These are phyloP conservation scores for Dovyalis caffra DNA, from an alignment of 345 rosid genomes.

Conservation along the genomic window DNA sequence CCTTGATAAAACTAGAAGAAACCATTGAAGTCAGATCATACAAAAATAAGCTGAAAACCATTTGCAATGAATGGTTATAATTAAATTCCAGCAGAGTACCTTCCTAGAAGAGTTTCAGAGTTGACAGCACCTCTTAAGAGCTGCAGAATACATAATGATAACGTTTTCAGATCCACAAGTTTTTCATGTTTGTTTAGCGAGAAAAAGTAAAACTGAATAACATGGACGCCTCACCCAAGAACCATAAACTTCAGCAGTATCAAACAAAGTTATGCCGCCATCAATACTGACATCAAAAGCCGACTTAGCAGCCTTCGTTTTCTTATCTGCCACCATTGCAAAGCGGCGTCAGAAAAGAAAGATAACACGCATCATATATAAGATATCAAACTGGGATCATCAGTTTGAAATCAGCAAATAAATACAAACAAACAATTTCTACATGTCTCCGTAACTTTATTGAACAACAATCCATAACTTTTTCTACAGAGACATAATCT, in stretches of 20 bases:
- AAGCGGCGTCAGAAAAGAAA: conserved; percentile 4
- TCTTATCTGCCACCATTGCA: conserved; percentile 52
- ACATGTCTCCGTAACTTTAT: too few relatives aligned
- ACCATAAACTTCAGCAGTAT: conserved; percentile 95
- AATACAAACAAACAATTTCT: too few relatives aligned
- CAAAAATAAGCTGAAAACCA: neutral
- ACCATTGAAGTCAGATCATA: conserved; percentile 2
- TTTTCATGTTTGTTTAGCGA: neutral
- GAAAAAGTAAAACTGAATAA: neutral
- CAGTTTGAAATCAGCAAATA: too few relatives aligned
- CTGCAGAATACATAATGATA: conserved; percentile 36
- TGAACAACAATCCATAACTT: too few relatives aligned
- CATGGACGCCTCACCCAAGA: conserved; percentile 47
- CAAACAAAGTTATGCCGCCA: conserved; percentile 71
- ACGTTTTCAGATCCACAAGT: too few relatives aligned
- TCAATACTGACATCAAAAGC: conserved; percentile 78
- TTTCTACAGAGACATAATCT: too few relatives aligned
- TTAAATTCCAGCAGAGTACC: conserved; percentile 36
- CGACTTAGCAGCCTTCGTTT: conserved; percentile 74
- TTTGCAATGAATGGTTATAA: neutral
- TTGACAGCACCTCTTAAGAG: conserved; percentile 63
- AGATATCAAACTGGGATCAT: too few relatives aligned
- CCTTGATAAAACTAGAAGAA: conserved; percentile 64
- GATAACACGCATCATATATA: too few relatives aligned
- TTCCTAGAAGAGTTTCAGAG: conserved; percentile 86